Evolutionary conservation across 352 stramenopile genomes (phyloP), one percentile per base, ranked within the genome.

Genomic region (Ophiocytium majus): DNA sequence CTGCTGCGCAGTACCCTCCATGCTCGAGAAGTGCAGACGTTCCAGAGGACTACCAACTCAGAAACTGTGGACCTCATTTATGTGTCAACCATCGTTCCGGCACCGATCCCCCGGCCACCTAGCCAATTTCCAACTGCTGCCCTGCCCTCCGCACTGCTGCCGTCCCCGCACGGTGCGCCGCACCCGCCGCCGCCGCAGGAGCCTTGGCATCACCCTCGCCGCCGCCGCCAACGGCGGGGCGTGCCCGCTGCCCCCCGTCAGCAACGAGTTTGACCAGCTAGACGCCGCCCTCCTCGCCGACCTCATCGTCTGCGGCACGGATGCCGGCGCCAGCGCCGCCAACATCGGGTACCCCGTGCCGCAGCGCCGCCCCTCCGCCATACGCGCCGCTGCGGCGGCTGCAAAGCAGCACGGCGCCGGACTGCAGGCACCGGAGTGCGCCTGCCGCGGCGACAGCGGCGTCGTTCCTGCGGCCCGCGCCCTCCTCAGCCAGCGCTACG

Each of bases 181-280:
- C n/a, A n/a, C n/a, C n/a, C n/a, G n/a, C n/a, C n/a, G n/a, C n/a
- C n/a, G n/a, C n/a, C n/a, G n/a, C n/a, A n/a, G n/a, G n/a, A 57
- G 43, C 43, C 5, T 57, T 5, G 43, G 43, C 43, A 5, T 57
- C 43, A 57, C 43, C 5, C 43, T 57, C 5, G 43, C 43, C 5
- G 14, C 43, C 43, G 14, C 14, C 43, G 66, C 32, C 35, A 78
- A 78, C 35, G 35, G 35, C 32, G 66, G 66, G 5, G 35, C 5
- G 35, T 78, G 66, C 66, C 66, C 66, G 5, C 66, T 78, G 32
- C 66, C 66, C 5, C 35, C 5, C 5, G 66, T 17, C 14, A 17
- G 35, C 32, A 78, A 78, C 66, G 66, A 78, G 35, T 78, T 78
- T 14, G 66, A 78, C 14, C 66, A 78, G 66, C 66, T 78, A 5